phyloP scores from a whole-genome alignment of 306 rosid genomes.

The Trifolium dubium region DNA sequence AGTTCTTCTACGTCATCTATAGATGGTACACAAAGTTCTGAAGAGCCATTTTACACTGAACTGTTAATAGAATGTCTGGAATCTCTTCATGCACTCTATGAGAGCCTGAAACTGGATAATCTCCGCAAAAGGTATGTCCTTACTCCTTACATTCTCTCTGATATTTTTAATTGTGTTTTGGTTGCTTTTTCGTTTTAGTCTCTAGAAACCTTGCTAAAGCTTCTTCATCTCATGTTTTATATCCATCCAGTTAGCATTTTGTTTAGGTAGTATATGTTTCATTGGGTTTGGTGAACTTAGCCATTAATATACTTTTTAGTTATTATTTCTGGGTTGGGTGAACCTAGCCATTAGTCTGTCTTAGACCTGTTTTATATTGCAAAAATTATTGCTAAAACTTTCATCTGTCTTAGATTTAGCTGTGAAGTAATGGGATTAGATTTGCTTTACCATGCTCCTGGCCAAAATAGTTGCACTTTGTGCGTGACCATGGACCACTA shows the following conservation, averaged over 20 bases:
- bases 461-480: constrained; percentile 1
- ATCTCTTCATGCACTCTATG: constrained; percentile 94
- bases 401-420: constrained; percentile 28
- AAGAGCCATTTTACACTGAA: constrained; percentile 59
- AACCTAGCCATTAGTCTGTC: constrained; percentile 21
- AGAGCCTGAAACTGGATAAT: constrained; percentile 82
- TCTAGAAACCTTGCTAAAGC: not conserved
- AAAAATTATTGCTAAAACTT: not conserved
- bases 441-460: constrained; percentile 11
- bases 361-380: constrained; percentile 7
- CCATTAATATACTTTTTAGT: constrained; percentile 6
- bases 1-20: constrained; percentile 39
- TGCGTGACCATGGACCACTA: constrained; percentile 9
- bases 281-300: constrained; percentile 32
- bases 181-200: constrained; percentile 21
- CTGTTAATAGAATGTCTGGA: constrained; percentile 70
- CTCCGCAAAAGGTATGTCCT: constrained; percentile 78
- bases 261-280: constrained; percentile 32
- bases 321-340: constrained; percentile 23
- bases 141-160: constrained; percentile 13
- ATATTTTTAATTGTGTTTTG: not conserved
- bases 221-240: not conserved
- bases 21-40: constrained; percentile 46
- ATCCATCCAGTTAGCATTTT: constrained; percentile 18
- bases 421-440: constrained; percentile 16